Evolutionary conservation across 495 filamentous ascomycete species (phyloP), one percentile per base, ranked within the genome.

Genomic region (Corynascus novoguineensis): DNA sequence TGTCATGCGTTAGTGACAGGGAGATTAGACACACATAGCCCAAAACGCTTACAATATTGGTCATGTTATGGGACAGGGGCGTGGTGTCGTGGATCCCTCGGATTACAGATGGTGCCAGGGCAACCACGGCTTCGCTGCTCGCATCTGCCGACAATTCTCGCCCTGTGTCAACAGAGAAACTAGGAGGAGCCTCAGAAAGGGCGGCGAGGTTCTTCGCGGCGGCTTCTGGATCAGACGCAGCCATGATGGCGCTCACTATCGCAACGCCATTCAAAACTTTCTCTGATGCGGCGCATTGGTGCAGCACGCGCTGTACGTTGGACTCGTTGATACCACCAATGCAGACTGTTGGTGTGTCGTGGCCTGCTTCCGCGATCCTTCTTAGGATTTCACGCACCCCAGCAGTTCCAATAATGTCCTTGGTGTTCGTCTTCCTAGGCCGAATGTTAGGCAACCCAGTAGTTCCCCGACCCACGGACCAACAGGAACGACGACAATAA

Each of bases 1-100:
- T 73, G 8, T 5, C 15, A 6, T 15, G 7, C 9, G 25, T 52
- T 41, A 57, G 24, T 24, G 21, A 24, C 12, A 0, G n/a, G 22
- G 2, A 1, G 9, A n/a, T 1, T 44, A 28, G 6, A n/a, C 0
- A 27, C 8, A 14, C 38, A 6, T 2, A 47, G 8, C 14, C 3
- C 1, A 32, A 17, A 4, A 37, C 21, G 15, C 48, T 12, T 57
- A 67, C 79, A 51, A 88, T 76, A 69, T 97, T 97, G 42, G 95
- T 97, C 86, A 97, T 97, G 68, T 96, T 96, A 72, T 97, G 93
- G 9, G 87, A 89, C 10, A 98, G 76, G 0, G 93, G 92, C 44
- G 82, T 85, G 15, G 67, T 74, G 11, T 72, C 60, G 0, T 78
- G 76, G 46, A 96, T 75, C 19, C 76, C 77, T 47, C 71, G 78